A percentile compares a stretch with the other conserved stretches of the same genome.
phyloP scores from a whole-genome alignment of 2,329 filamentous ascomycete species.

The Claviceps pazoutovae region DNA sequence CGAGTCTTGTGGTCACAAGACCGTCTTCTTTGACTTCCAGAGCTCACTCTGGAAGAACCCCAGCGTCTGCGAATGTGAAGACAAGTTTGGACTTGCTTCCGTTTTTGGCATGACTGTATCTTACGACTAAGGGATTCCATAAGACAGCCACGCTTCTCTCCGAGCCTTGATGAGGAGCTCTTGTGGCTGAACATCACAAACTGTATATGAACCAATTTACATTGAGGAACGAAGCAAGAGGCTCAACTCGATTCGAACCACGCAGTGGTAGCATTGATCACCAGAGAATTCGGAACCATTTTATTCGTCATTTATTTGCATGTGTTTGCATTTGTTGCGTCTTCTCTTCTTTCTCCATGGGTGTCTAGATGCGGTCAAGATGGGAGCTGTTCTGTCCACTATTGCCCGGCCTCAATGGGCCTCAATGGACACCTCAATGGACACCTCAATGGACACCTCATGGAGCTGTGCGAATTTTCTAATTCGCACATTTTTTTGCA shows the following conservation, averaged over 20 bases:
- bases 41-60: constrained; percentile 72
- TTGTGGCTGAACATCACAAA: not conserved
- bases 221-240: constrained; percentile 3
- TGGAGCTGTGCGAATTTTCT: not conserved
- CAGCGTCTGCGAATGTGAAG: constrained; percentile 60
- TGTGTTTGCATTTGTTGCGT: not conserved
- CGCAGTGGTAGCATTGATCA: not conserved
- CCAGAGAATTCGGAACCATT: too few species aligned
- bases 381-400: not conserved
- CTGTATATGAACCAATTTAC: constrained; percentile 14
- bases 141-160: not conserved
- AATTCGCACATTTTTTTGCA: not conserved
- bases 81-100: constrained; percentile 53
- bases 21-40: constrained; percentile 69
- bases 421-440: not conserved
- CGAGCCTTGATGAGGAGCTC: not conserved
- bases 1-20: constrained; percentile 47
- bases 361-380: too few species aligned
- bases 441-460: not conserved
- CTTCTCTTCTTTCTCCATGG: not conserved
- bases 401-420: not conserved
- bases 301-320: not conserved
- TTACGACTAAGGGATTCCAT: not conserved
- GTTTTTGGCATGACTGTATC: constrained; percentile 3
- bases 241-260: constrained; percentile 9